Conservation (phyloP, 2,329 filamentous ascomycete species). For the Fusarium sp. region DNA sequence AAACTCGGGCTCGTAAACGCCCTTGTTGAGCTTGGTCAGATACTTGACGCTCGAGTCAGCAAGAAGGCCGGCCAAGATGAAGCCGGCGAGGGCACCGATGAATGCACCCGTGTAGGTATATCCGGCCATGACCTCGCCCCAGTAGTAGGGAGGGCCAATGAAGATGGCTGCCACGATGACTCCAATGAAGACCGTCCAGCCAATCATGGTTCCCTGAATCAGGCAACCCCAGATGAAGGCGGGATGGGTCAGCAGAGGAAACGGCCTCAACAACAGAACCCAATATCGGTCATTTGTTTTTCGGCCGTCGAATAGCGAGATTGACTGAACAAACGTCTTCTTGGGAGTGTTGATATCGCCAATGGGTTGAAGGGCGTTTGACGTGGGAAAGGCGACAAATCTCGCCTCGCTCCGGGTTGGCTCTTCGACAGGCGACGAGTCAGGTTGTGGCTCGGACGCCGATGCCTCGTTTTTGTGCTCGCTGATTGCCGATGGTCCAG, state of each 20-base stretch:
- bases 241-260: constrained; percentile 86
- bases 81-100: constrained; percentile 82
- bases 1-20: constrained; percentile 93
- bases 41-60: constrained; percentile 78
- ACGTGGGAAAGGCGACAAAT: constrained; percentile 49
- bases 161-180: constrained; percentile 86
- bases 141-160: constrained; percentile 83
- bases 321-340: constrained; percentile 69
- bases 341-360: constrained; percentile 54
- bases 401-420: background rate
- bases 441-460: constrained; percentile 11
- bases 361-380: constrained; percentile 49
- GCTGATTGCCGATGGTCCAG: constrained; percentile 14
- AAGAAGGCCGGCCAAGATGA: constrained; percentile 78
- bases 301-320: constrained; percentile 82
- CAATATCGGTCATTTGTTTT: constrained; percentile 82
- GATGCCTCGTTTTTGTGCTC: constrained; percentile 23
- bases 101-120: constrained; percentile 90
- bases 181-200: constrained; percentile 94
- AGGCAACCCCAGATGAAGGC: constrained; percentile 84
- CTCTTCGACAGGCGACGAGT: constrained; percentile 2
- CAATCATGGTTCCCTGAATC: constrained; percentile 90
- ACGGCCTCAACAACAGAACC: constrained; percentile 75
- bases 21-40: constrained; percentile 80
- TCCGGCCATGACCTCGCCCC: constrained; percentile 84